Evolutionary conservation across 2,329 filamentous ascomycete species (phyloP).

Genomic region (Talaromyces pinophilus): DNA sequence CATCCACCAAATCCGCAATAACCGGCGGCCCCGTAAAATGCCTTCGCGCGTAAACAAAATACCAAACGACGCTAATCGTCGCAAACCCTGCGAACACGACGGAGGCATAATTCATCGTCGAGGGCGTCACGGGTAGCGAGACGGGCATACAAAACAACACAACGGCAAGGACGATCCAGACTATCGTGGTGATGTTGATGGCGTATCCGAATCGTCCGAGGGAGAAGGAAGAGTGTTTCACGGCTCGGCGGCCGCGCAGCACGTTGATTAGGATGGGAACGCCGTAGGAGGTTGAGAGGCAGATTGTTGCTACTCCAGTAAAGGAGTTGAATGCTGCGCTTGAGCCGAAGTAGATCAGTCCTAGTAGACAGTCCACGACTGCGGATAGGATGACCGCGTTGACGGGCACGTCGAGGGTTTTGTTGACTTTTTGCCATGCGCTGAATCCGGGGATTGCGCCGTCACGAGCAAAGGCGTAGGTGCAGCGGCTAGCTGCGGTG

Average conservation of each 20-base stretch:
- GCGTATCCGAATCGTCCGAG: constrained; percentile 67
- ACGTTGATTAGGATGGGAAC: constrained; percentile 73
- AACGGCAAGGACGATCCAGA: constrained; percentile 70
- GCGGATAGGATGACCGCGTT: constrained; percentile 69
- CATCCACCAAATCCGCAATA: constrained; percentile 29
- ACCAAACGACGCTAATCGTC: constrained; percentile 62
- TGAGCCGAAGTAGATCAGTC: constrained; percentile 77
- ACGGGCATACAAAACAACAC: constrained; percentile 77
- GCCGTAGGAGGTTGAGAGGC: constrained; percentile 72
- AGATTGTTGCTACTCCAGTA: constrained; percentile 78
- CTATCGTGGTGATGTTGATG: constrained; percentile 68
- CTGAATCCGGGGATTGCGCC: constrained; percentile 70
- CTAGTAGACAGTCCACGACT: constrained; percentile 67
- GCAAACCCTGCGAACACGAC: constrained; percentile 67
- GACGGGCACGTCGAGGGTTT: constrained; percentile 67
- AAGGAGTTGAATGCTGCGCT: constrained; percentile 77
- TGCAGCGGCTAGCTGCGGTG: constrained; percentile 72
- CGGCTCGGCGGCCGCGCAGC: constrained; percentile 64
- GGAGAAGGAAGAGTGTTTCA: constrained; percentile 67
- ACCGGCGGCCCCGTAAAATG: constrained; percentile 62
- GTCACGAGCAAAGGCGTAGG: constrained; percentile 74
- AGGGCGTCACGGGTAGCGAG: constrained; percentile 57
- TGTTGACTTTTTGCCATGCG: constrained; percentile 67
- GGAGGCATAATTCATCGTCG: constrained; percentile 66
- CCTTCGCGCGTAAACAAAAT: constrained; percentile 63